Evolutionary conservation across 768 basidiomycete genomes (phyloP), one percentile per base, ranked within the genome.

Genomic region (Suillus fuscotomentosus): DNA sequence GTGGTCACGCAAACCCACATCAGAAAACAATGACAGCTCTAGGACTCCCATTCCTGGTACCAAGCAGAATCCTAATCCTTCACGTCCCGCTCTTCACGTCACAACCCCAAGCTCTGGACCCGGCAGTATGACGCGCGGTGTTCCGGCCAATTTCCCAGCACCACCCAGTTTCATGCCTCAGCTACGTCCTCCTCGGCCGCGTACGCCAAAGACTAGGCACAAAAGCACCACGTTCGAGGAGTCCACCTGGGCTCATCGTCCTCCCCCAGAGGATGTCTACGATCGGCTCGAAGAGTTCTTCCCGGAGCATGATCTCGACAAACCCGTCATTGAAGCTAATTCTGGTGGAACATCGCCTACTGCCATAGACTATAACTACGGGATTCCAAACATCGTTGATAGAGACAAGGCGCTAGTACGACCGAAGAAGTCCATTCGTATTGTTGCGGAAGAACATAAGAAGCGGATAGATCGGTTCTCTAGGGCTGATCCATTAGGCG

Each of bases 271-370:
- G 77, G 91, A 92, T 69, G 91, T 99, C 51, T 94, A 95, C 73
- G 91, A 98, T 50, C 88, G 92, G 63, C 83, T 99, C 9, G 94
- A 98, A 69, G 88, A 91, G 66, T 98, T 94, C 81, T 99, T 99
- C 83, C 96, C 97, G 1, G 89, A 91, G 68, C 93, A 97, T 72
- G 95, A 98, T 71, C 86, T 99, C 56, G 97, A 99, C 76, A 92
- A 95, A 72, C 95, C 96, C 2, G 90, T 99, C 67, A 92, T 98
- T 61, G 97, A 99, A 69, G 88, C 90, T 39, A 84, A 82, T 47
- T 91, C 88, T 4, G 90, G 92, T 11, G 90, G 90, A 48, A 88
- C 89, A 4, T 92, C 91, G 3, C 92, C 94, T 1, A 91, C 89
- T 2, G 75, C 84, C 27, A 80, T 79, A 10, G 91, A 92, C 31